A percentile compares a stretch with the other conserved stretches of the same genome.
These are phyloP conservation scores for Omphalea diandra DNA, from an alignment of 441 rosid species.

Conservation along the genomic window DNA sequence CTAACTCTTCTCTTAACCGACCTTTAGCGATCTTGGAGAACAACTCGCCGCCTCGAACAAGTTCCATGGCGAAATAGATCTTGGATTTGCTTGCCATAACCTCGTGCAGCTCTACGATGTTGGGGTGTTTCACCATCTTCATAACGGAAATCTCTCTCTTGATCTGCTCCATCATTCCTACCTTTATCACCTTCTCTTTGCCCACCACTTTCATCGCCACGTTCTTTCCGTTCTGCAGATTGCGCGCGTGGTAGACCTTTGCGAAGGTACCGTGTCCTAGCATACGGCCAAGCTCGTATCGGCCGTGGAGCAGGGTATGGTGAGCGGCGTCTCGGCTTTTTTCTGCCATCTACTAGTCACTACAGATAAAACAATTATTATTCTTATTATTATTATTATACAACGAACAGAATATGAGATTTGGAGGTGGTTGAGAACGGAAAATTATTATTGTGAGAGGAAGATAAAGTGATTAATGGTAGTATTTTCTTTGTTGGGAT, in stretches of 20 bases:
- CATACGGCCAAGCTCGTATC: slow-evolving; percentile 78
- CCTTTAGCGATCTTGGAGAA: slow-evolving; percentile 71
- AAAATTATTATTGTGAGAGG: not conserved
- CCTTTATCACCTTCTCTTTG: slow-evolving; percentile 78
- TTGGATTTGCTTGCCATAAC: slow-evolving; percentile 93
- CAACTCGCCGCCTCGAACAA: slow-evolving; percentile 79
- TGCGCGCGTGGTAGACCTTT: slow-evolving; percentile 69
- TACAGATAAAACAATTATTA: too few species aligned
- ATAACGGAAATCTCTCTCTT: slow-evolving; percentile 87
- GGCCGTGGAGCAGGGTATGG: slow-evolving; percentile 54
- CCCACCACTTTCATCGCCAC: slow-evolving; percentile 87
- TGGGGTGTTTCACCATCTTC: slow-evolving; percentile 84
- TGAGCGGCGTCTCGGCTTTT: slow-evolving; percentile 22
- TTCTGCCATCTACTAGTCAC: slow-evolving; percentile 29
- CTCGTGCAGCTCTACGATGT: slow-evolving; percentile 81
- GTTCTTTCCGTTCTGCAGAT: slow-evolving; percentile 49
- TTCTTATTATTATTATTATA: too few species aligned
- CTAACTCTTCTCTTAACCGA: slow-evolving; percentile 58
- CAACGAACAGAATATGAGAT: not conserved
- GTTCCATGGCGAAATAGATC: slow-evolving; percentile 91
- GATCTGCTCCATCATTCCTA: slow-evolving; percentile 84
- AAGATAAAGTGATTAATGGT: too few species aligned
- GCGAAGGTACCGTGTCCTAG: slow-evolving; percentile 87
- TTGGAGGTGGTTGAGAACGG: not conserved
- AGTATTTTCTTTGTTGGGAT: too few species aligned